Evolutionary conservation across 306 rosid species (phyloP), one percentile per base, ranked within the genome.

Genomic region (Lathyrus tuberosus): DNA sequence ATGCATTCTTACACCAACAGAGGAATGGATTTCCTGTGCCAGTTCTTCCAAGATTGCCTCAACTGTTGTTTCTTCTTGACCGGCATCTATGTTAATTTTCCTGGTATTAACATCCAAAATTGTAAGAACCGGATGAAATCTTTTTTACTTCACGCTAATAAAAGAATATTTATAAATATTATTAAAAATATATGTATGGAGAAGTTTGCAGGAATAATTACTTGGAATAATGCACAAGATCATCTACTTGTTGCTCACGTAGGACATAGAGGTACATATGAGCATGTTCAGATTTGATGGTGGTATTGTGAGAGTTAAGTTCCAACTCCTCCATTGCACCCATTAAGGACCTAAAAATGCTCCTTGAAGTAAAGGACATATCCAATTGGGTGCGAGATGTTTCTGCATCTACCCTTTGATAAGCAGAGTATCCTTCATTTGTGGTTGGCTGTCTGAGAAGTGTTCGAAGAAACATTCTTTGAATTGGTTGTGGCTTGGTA

Each of bases 291-390:
- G 95, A 76, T 80, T 77, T 90, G 81, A 85, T 69, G 58, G 85
- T 75, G 67, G 95, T 78, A 79, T 91, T 94, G 79, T 94, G 97
- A 24, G 96, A 77, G 80, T 91, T 94, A 46, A 94, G 95, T 80
- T 94, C 99, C 86, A 94, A 84, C 86, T 91, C 99, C 69, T 94
- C 99, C 99, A 94, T 94, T 75, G 97, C 99, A 65, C 90, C 88
- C 87, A 82, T 73, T 79, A 94, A 78, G 83, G 99, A 91, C 81
- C 96, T 83, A 69, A 87, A 91, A 71, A 94, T 87, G 84, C 95
- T 91, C 73, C 88, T 85, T 33, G 96, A 87, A 83, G 97, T 90
- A 81, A 78, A 89, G 49, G 97, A 88, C 83, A 86, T 78, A 26
- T 86, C 76, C 84, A 80, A 78, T 42, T 82, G 87, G 46, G 31